Evolutionary conservation across 345 rosid species (phyloP), one percentile per base, ranked within the genome.

Genomic region (Aquilaria sinensis): DNA sequence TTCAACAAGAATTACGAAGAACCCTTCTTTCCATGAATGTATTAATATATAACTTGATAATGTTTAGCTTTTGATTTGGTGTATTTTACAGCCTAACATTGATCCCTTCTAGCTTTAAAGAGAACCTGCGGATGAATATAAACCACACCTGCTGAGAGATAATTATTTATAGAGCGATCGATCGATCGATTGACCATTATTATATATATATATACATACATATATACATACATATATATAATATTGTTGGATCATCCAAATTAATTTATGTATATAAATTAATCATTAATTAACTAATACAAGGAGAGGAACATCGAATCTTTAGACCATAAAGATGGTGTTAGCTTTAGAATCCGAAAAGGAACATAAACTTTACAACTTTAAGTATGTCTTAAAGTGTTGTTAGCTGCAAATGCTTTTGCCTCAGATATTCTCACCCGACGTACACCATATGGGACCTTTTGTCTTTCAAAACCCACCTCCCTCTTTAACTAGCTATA

Each of bases 321-420:
- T 71, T 67, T 67, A 70, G 57, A 68, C 63, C 51, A 72, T 48
- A 72, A 73, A 56, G 71, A 67, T 16, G 57, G 46, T 64, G 23
- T 54, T 41, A 14, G n/a, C 74, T 65, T 72, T 56, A 54, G 66
- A 64, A 77, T 72, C 62, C 67, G 10, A 57, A 74, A 80, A 74
- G 69, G 62, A 64, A 57, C 58, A 16, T 37, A 47, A 51, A 47
- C 75, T 72, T 67, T 57, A 67, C 29, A 66, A 55, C 56, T 61
- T 60, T 50, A 48, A 62, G 43, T 60, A 53, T 52, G 58, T 58
- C 58, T 23, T 57, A 37, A 11, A 57, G 52, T 29, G 58, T 48
- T 52, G 55, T 34, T 53, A 57, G 45, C 47, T 60, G 57, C 43
- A 32, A 16, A 45, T 30, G 43, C 32, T 34, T n/a, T 62, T 54